These are phyloP conservation scores for Apodospora peruviana DNA, from an alignment of 495 filamentous ascomycete genomes.

Conservation along the genomic window DNA sequence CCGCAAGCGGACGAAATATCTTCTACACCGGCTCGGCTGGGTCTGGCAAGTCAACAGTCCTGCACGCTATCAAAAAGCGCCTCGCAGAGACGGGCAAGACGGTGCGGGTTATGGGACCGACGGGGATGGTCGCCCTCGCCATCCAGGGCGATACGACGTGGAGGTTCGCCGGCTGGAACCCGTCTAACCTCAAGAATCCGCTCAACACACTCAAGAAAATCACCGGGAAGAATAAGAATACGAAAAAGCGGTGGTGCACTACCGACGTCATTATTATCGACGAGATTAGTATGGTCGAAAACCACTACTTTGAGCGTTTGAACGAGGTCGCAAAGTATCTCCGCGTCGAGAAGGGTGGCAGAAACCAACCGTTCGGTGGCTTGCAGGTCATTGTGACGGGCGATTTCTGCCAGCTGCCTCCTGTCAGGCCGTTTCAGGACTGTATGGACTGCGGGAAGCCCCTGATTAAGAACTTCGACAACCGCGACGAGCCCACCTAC, in stretches of 20 bases:
- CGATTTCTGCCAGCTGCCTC: slow-evolving; percentile 93
- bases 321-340: slow-evolving; percentile 44
- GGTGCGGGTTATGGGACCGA: slow-evolving; percentile 52
- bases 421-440: slow-evolving; percentile 78
- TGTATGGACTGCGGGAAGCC: slow-evolving; percentile 67
- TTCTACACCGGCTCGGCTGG: slow-evolving; percentile 61
- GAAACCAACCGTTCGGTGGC: slow-evolving; percentile 73
- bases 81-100: slow-evolving; percentile 25
- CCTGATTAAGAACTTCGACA: slow-evolving; percentile 58
- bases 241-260: slow-evolving; percentile 21
- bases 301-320: slow-evolving; percentile 48
- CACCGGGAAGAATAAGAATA: not conserved
- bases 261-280: slow-evolving; percentile 43
- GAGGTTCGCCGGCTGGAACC: slow-evolving; percentile 50
- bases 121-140: slow-evolving; percentile 49
- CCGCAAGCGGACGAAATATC: slow-evolving; percentile 45
- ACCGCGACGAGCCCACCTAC: slow-evolving; percentile 57
- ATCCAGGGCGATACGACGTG: slow-evolving; percentile 50
- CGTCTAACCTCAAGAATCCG: slow-evolving; percentile 21
- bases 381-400: slow-evolving; percentile 92
- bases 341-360: slow-evolving; percentile 7
- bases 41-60: slow-evolving; percentile 53
- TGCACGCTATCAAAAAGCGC: slow-evolving; percentile 40
- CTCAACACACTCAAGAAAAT: slow-evolving; percentile 8
- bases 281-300: slow-evolving; percentile 50